Evolutionary conservation across 2,329 filamentous ascomycete genomes (phyloP).

Genomic region (Ascochyta viciae-villosae): DNA sequence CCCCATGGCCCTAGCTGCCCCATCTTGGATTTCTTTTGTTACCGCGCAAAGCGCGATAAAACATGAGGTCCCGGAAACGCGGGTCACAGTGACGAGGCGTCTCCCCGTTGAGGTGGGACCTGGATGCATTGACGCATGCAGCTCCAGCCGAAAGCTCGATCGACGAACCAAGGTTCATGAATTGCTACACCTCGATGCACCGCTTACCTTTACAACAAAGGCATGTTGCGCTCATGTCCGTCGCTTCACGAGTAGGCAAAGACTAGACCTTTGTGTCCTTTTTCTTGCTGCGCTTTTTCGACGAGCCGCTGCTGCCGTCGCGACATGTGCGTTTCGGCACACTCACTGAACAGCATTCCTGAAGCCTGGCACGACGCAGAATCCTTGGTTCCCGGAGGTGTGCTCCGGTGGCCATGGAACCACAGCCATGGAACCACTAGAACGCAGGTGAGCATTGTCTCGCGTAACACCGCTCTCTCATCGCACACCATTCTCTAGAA

Average conservation of each 20-base stretch:
- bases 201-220: not conserved
- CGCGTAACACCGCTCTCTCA: not conserved
- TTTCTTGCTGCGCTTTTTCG: too few relatives aligned
- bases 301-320: constrained; percentile 12
- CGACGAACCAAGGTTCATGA: constrained; percentile 39
- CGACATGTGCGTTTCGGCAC: not conserved
- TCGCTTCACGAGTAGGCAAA: not conserved
- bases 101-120: constrained; percentile 32
- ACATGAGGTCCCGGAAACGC: constrained; percentile 1
- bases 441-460: not conserved
- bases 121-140: constrained; percentile 24
- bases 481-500: too few relatives aligned
- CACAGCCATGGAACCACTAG: not conserved
- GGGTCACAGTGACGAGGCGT: constrained; percentile 21
- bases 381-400: not conserved
- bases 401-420: not conserved
- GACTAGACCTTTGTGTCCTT: not conserved
- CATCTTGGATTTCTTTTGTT: constrained; percentile 15
- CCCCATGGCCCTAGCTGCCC: constrained; percentile 3
- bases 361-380: not conserved
- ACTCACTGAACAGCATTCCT: not conserved
- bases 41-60: constrained; percentile 45
- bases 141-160: constrained; percentile 25
- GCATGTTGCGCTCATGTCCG: constrained; percentile 11
- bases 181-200: not conserved